These are phyloP conservation scores for Flaveria bidentis DNA, from an alignment of 129 eudicot genomes.

Conservation along the genomic window DNA sequence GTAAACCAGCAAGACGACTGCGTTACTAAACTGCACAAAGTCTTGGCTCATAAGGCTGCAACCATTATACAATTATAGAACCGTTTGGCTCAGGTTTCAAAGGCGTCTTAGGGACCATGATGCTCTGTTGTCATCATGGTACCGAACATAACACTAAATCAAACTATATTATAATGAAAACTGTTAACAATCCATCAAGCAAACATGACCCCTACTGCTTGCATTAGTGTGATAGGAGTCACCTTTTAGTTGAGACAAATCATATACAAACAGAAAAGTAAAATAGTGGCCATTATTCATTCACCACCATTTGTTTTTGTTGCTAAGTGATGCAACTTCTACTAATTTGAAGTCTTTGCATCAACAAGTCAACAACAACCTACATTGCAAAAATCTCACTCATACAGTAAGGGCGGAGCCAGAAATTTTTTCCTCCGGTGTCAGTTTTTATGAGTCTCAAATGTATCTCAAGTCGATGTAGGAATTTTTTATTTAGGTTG, in stretches of 20 bases:
- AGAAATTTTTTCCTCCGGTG: no score
- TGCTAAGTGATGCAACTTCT: slow-evolving; percentile 41
- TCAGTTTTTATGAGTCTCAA: no score
- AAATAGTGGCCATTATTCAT: slow-evolving; percentile 40
- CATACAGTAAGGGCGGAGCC: no score
- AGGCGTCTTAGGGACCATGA: slow-evolving; percentile 89
- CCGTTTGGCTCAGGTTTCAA: slow-evolving; percentile 85
- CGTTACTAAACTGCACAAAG: slow-evolving; percentile 64
- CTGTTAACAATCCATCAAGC: no score
- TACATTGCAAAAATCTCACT: no score
- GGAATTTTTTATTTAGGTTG: no score
- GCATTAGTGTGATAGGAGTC: no score
- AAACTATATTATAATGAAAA: no score
- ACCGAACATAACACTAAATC: no score
- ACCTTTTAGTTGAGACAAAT: not conserved
- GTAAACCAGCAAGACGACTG: slow-evolving; percentile 84
- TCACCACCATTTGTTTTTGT: slow-evolving; percentile 30
- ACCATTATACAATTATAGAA: slow-evolving; percentile 74
- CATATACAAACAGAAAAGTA: slow-evolving; percentile 10
- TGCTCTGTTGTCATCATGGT: slow-evolving; percentile 46
- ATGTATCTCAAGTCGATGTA: no score
- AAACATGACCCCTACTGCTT: no score
- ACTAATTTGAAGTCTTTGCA: slow-evolving; percentile 26
- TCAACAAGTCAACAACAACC: not conserved
- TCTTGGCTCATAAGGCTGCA: slow-evolving; percentile 85